These are phyloP conservation scores for Ceratocystis harringtonii DNA, from an alignment of 2,329 filamentous ascomycete species.

Conservation along the genomic window DNA sequence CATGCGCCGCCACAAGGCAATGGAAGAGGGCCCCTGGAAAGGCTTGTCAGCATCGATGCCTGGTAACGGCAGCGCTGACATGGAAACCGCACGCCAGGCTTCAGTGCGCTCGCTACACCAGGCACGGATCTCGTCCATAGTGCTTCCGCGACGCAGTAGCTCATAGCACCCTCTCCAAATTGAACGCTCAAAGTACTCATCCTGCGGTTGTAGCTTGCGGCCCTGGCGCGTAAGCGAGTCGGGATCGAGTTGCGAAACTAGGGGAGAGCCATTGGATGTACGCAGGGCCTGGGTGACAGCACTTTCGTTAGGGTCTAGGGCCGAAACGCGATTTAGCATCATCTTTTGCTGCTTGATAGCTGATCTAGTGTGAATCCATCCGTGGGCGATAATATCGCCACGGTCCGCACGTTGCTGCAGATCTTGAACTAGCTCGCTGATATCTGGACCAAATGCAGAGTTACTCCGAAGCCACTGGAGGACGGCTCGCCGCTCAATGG, in stretches of 20 bases:
- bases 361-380: conserved; percentile 83
- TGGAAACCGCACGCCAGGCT: conserved; percentile 72
- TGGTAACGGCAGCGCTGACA: conserved; percentile 56
- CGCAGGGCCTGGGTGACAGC: conserved; percentile 41
- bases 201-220: conserved; percentile 61
- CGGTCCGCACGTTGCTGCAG: conserved; percentile 62
- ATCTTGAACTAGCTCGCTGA: conserved; percentile 62
- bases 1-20: conserved; percentile 61
- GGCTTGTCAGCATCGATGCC: conserved; percentile 28
- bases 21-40: conserved; percentile 30
- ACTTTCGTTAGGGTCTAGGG: conserved; percentile 47
- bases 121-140: conserved; percentile 56
- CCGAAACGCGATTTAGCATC: conserved; percentile 46
- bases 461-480: conserved; percentile 76
- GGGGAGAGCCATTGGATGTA: conserved; percentile 44
- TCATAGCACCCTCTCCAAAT: conserved; percentile 94
- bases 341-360: conserved; percentile 84
- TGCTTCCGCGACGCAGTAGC: conserved; percentile 72
- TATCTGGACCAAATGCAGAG: conserved; percentile 51
- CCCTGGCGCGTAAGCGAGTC: conserved; percentile 73
- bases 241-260: conserved; percentile 82
- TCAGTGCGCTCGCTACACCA: conserved; percentile 81
- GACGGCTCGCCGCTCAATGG: conserved; percentile 63
- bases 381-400: conserved; percentile 68
- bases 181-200: conserved; percentile 76